A percentile compares a stretch with the other conserved stretches of the same genome.
Conservation (phyloP, 495 filamentous ascomycete genomes). For the Aspergillus saccharolyticus region DNA sequence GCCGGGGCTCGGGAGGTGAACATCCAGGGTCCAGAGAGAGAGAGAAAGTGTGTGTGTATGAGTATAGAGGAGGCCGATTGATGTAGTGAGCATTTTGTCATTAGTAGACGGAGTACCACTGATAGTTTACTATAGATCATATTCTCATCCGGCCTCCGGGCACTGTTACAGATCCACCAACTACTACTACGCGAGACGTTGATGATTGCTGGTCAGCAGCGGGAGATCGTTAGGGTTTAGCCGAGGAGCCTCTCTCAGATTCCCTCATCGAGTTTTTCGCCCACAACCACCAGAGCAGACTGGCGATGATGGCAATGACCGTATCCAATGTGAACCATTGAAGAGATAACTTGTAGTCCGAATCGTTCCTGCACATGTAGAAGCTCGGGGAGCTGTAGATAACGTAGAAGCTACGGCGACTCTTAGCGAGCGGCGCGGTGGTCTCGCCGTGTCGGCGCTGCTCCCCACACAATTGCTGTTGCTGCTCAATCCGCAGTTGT, state of each 20-base stretch:
- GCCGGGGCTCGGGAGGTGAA: constrained; percentile 8
- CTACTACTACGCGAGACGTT: too few species aligned
- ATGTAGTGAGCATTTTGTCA: too few species aligned
- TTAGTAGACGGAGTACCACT: too few species aligned
- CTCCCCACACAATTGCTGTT: constrained; percentile 17
- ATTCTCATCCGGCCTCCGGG: too few species aligned
- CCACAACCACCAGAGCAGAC: constrained; percentile 11
- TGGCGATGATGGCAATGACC: not conserved
- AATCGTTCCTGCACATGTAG: not conserved
- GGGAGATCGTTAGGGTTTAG: constrained; percentile 40
- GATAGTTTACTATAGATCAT: too few species aligned
- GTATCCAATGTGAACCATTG: not conserved
- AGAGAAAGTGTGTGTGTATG: too few species aligned
- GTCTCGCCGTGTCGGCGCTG: constrained; percentile 7
- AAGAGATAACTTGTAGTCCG: not conserved
- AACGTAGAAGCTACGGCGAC: not conserved
- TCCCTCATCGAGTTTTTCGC: constrained; percentile 13
- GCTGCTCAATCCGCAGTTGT: not conserved
- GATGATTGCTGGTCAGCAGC: not conserved
- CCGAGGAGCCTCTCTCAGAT: constrained; percentile 32
- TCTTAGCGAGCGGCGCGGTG: constrained; percentile 7
- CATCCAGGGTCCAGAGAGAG: not conserved
- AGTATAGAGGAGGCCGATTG: too few species aligned
- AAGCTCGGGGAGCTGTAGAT: not conserved
- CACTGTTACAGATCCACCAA: too few species aligned